Base-by-base conservation (phyloP, 805 yeast species). In the Candida dajiaensis region DNA sequence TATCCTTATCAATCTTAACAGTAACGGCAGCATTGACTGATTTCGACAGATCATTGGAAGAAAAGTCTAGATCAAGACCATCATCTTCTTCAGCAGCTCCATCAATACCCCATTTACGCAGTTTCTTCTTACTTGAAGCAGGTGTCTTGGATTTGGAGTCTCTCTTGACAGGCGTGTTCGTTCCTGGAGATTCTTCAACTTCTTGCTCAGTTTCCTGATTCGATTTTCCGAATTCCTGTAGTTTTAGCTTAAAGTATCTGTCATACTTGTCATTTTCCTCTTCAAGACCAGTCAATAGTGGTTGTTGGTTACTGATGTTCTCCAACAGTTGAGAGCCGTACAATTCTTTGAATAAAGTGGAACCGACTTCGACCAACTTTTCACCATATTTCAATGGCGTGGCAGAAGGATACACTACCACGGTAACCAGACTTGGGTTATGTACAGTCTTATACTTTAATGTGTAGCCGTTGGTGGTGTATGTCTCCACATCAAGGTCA, bases 91-190 rank as follows among this genome's bases (percentile, higher is more conserved):
- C 84, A 42, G 69, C 72, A 28, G 67, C 53, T 7, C 89, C 90
- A 56, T 81, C 84, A 26, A 76, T 76, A 22, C 77, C 82, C 88
- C 88, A 83, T 57, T 74, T 80, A 57, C 92, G 73, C 28, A 69
- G 65, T 59, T 69, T 72, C 59, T 79, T 77, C 46, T 57, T 60
- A 13, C 54, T 44, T 26, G 57, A 51, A 33, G 50, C 38, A 40
- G 53, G 47, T 37, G 54, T 53, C 26, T 44, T 47, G 50, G 26
- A 45, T 29, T 48, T 50, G 23, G 50, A 54, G 40, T 50, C 46
- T 33, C 47, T 49, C 38, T 55, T 54, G 16, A 50, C 42, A 3
- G 49, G 28, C 6, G 46, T 43, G 13, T 45, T 41, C 16, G 40
- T 16, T 1, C 25, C 31, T 16, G 39, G 48, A 22, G 40, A 40